Evolutionary conservation across 1,139 yeast species (phyloP), one percentile per base, ranked within the genome.

Genomic region (Pichia sp.): DNA sequence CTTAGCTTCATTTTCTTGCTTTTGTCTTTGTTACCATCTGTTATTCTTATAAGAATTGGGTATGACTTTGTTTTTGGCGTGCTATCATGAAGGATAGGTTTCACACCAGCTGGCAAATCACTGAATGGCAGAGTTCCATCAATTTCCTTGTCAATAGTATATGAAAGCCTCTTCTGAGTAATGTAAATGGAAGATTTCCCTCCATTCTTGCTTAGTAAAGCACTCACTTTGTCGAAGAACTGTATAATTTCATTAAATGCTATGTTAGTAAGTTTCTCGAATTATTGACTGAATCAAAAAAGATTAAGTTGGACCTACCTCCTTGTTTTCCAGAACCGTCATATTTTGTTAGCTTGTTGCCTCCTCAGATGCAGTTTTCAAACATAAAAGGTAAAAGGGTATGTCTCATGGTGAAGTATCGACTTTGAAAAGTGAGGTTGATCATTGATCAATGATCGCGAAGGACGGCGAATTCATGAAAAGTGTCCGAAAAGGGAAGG

Each of bases 41-140:
- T 68, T 30, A 82, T 60, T 55, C 84, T 67, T 31, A 76, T 60
- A 33, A 77, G 57, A 3, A 77, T 54, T 5, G 77, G 69, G 48
- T 74, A 77, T 33, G 54, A 47, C 18, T 47, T 45, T 4, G 33
- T 22, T 22, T 31, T 35, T 22, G 33, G 29, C 4, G 28, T 23
- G 6, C 30, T 34, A 17, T 32, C 35, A 28, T 43, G 41, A 5
- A 41, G 23, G 2, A 43, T 29, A 5, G 48, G 44, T 22, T 38
- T 30, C 7, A 34, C 37, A 13, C 33, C 30, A 35, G 40, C 17
- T 27, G 47, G 30, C 35, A 52, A 26, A 39, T 48, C 47, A 30
- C 29, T 28, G 13, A 41, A 30, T 10, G 26, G 37, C 6, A 35
- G 33, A 4, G 12, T 13, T 6, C 51, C 16, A 7, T 45, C 43